Evolutionary conservation across 176 grass and related monocot genomes (phyloP), one percentile per base, ranked within the genome.

Genomic region (Bothriochloa decipiens): DNA sequence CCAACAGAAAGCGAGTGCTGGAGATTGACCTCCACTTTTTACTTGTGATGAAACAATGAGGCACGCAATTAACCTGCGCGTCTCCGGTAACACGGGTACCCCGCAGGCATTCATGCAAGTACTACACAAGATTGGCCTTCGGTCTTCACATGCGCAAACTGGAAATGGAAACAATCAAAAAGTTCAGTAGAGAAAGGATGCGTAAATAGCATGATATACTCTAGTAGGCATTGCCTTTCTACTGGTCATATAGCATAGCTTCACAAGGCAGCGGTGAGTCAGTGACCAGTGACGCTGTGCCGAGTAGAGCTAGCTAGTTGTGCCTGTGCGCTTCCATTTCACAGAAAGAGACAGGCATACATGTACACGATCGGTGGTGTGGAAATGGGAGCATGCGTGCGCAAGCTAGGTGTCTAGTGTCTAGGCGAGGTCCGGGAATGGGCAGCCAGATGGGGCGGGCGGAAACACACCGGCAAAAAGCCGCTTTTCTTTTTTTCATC

Each of bases 401-500:
- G 64, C 22, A 64, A 32, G 14, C 5, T 25, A 72, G 39, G 46
- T 32, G 46, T 49, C 4, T 52, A 18, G 10, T 16, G 50, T 18
- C 17, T 20, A 55, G 50, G 17, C 53, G 20, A 57, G 53, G 53
- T 20, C 50, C 50, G 50, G 50, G 50, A 55, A 55, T 20, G 50
- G 50, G 0, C 50, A 20, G 50, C 7, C 50, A 18, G 50, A 20
- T 55, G 50, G 50, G 0, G 17, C 50, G 16, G 50, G 17, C 16
- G 6, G 49, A 70, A 40, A 39, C 4, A 8, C 0, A 32, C 3
- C 6, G 25, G 26, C 20, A 53, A 75, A 58, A 75, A 58, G 33
- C 35, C 1, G 4, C 78, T 69, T 57, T 60, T 82, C 63, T 58
- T 86, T 86, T 86, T 60, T 10, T 18, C 52, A n/a, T 60, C 57